Percentiles rank a stretch among this genome's conserved stretches.
phyloP scores from a whole-genome alignment of 352 stramenopile species.

The Phytophthora fragariae region DNA sequence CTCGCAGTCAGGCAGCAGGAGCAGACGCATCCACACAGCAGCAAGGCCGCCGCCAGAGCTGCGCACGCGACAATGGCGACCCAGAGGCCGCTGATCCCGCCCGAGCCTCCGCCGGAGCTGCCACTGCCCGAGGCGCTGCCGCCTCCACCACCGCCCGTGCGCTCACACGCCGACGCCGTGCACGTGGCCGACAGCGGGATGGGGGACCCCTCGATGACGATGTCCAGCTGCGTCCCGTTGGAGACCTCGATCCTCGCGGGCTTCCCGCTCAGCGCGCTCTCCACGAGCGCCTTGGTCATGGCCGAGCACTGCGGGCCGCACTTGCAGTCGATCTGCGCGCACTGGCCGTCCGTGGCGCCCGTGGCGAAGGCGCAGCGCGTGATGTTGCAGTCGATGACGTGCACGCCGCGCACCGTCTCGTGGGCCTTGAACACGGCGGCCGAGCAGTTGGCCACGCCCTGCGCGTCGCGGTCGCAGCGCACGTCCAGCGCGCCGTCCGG shows the following conservation, averaged over 20 bases:
- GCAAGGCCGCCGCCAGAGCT: constrained; percentile 17
- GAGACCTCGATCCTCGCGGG: constrained; percentile 58
- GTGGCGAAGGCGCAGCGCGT: constrained; percentile 56
- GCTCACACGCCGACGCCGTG: constrained; percentile 69
- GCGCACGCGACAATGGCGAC: constrained; percentile 28
- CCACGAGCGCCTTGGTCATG: constrained; percentile 73
- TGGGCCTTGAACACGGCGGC: constrained; percentile 75
- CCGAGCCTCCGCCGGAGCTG: constrained; percentile 28
- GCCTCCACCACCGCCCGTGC: constrained; percentile 26
- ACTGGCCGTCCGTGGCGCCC: constrained; percentile 52
- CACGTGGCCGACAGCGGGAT: constrained; percentile 74
- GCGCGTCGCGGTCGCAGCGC: constrained; percentile 56
- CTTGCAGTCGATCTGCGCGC: constrained; percentile 64
- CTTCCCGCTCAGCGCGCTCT: constrained; percentile 72
- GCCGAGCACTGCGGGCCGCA: constrained; percentile 66
- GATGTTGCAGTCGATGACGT: constrained; percentile 81
- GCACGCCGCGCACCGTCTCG: constrained; percentile 49
- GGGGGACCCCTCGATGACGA: constrained; percentile 77
- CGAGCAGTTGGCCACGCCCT: constrained; percentile 51
- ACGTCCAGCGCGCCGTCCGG: constrained; percentile 71
- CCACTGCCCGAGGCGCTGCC: constrained; percentile 40
- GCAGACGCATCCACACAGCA: constrained; percentile 29
- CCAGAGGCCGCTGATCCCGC: constrained; percentile 20
- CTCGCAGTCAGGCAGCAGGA: constrained; percentile 29
- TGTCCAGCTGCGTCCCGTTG: constrained; percentile 55